Percentiles rank a stretch among this genome's conserved stretches.
Conservation (phyloP, 1,139 yeast genomes). For the Barnettozyma hawaiiensis region DNA sequence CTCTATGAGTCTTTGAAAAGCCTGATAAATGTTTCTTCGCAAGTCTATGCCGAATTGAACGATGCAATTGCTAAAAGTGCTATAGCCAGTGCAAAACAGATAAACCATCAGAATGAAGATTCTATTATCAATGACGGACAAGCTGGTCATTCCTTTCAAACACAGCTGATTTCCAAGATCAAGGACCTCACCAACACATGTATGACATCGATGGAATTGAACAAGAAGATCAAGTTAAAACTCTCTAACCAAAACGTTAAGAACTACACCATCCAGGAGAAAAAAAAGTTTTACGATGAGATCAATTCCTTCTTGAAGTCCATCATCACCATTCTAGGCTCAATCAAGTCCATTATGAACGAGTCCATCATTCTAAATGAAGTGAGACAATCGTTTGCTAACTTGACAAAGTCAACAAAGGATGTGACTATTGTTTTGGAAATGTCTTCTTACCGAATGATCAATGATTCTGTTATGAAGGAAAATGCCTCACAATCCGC, state of each 20-base stretch:
- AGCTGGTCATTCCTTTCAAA: constrained; percentile 12
- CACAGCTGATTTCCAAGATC: constrained; percentile 42
- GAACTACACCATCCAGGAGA: constrained; percentile 46
- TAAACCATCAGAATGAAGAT: constrained; percentile 15
- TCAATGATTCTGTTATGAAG: constrained; percentile 22
- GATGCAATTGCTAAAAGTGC: constrained; percentile 74
- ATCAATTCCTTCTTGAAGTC: constrained; percentile 79
- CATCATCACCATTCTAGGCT: constrained; percentile 73
- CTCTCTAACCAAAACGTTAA: constrained; percentile 47
- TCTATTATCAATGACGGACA: background rate
- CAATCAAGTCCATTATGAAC: constrained; percentile 75
- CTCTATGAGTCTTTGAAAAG: constrained; percentile 66
- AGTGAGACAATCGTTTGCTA: constrained; percentile 73
- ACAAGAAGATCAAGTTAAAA: constrained; percentile 58
- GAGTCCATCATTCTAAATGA: constrained; percentile 78
- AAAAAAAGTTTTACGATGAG: constrained; percentile 77
- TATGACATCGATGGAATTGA: constrained; percentile 71
- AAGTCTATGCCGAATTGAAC: constrained; percentile 73
- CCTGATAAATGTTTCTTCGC: constrained; percentile 74
- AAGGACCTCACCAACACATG: constrained; percentile 79
- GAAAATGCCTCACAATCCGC: constrained; percentile 22
- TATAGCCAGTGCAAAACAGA: constrained; percentile 39
- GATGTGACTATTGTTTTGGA: constrained; percentile 83
- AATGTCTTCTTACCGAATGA: constrained; percentile 44
- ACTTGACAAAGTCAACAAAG: constrained; percentile 79